These are phyloP conservation scores for Glycine latifolia DNA, from an alignment of 306 rosid genomes.

Conservation along the genomic window DNA sequence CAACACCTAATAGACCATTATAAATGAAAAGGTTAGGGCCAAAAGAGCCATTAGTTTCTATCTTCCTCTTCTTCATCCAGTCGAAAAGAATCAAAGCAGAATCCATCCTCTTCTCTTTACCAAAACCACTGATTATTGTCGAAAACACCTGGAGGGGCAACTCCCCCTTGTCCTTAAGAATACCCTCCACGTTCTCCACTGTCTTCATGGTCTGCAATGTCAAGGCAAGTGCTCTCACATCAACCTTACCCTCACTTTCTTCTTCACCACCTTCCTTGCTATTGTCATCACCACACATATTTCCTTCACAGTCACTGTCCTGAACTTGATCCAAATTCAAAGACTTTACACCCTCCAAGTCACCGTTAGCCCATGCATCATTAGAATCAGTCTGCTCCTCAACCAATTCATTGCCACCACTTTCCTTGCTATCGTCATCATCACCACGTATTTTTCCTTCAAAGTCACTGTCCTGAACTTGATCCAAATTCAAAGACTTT, in stretches of 20 bases:
- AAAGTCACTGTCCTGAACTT: conserved; percentile 31
- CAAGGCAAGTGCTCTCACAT: conserved; percentile 73
- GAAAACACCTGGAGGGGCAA: conserved; percentile 90
- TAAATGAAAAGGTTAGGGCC: conserved; percentile 80
- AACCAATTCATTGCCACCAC: conserved; percentile 51
- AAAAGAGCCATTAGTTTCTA: conserved; percentile 63
- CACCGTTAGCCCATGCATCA: conserved; percentile 40
- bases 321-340: conserved; percentile 42
- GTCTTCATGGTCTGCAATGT: conserved; percentile 68
- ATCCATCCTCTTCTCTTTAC: conserved; percentile 73
- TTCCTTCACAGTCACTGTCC: conserved; percentile 41
- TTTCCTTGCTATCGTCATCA: conserved; percentile 32
- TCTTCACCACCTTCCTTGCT: conserved; percentile 44
- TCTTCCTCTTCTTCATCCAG: conserved; percentile 84
- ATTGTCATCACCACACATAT: conserved; percentile 34
- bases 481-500: conserved; percentile 43
- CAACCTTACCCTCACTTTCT: conserved; percentile 52
- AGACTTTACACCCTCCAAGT: conserved; percentile 39
- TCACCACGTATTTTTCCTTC: conserved; percentile 42
- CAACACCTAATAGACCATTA: conserved; percentile 81
- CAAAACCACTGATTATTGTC: conserved; percentile 78
- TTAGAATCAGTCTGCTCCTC: conserved; percentile 46
- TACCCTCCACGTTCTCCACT: conserved; percentile 72
- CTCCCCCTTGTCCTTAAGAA: conserved; percentile 74
- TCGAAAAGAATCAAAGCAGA: conserved; percentile 74